Percentiles rank a stretch among this genome's conserved stretches.
Evolutionary conservation across 139 green algal species (phyloP).

Genomic region (Mesostigma viride): DNA sequence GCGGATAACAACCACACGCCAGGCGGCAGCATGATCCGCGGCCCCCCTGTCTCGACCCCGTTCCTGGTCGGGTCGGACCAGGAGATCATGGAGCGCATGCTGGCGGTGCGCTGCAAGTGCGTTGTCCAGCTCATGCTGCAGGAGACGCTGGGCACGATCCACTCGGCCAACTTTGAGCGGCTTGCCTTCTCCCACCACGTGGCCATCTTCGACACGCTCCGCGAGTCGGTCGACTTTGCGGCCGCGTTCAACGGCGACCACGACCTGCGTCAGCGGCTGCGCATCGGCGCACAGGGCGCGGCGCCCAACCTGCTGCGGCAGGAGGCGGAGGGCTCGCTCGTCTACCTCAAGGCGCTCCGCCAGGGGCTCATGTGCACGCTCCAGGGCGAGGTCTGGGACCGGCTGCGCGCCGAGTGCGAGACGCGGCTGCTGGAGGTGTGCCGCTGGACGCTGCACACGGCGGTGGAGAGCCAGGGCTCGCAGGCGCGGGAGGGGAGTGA

Average conservation of each 20-base stretch:
- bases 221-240: background rate
- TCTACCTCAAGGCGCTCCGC: background rate
- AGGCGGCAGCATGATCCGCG: too few relatives aligned
- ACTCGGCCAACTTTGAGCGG: background rate
- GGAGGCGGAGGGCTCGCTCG: background rate
- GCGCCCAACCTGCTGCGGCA: background rate
- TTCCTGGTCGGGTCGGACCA: too few relatives aligned
- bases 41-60: too few relatives aligned
- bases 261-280: background rate
- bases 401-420: too few relatives aligned
- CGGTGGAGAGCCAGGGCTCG: too few relatives aligned
- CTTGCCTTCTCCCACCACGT: background rate
- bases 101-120: background rate
- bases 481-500: too few relatives aligned
- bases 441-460: too few relatives aligned
- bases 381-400: too few relatives aligned
- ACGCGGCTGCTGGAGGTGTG: too few relatives aligned
- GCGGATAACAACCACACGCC: too few relatives aligned
- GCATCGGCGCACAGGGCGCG: background rate
- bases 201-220: background rate
- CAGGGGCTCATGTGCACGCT: background rate
- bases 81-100: too few relatives aligned
- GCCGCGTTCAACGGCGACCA: background rate
- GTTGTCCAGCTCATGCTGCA: background rate
- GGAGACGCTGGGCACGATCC: background rate